phyloP scores from a whole-genome alignment of 495 filamentous ascomycete genomes.

The Penicillium dipodomyicola region DNA sequence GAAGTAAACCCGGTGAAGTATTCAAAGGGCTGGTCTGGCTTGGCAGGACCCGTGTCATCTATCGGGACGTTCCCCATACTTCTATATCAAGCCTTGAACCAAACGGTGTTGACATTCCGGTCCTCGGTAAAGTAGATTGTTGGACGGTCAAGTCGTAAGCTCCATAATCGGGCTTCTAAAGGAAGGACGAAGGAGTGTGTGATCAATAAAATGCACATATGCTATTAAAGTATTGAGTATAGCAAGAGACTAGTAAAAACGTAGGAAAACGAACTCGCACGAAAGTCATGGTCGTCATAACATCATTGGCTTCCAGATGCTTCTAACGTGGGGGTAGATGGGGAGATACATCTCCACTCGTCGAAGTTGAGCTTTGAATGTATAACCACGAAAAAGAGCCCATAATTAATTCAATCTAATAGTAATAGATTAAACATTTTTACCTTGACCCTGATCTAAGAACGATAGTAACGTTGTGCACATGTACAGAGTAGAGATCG shows the following conservation, averaged over 20 bases:
- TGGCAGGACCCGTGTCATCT: background rate
- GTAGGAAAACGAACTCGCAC: conserved; percentile 1
- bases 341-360: background rate
- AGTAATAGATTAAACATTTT: background rate
- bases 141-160: background rate
- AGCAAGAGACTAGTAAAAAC: background rate
- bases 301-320: conserved; percentile 26
- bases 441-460: background rate
- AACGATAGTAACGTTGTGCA: background rate
- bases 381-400: background rate
- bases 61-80: conserved; percentile 6
- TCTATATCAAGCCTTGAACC: background rate
- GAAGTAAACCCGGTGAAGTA: background rate
- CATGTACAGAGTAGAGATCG: background rate
- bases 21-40: background rate
- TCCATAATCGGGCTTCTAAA: background rate
- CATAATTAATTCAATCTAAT: background rate
- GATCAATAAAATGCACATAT: background rate
- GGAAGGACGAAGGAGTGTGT: background rate
- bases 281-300: conserved; percentile 4
- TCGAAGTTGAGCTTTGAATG: background rate
- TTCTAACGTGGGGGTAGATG: conserved; percentile 24
- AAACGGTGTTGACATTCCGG: background rate
- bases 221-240: background rate
- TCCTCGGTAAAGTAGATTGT: background rate